Percentiles rank a stretch among this genome's conserved stretches.
phyloP scores from a whole-genome alignment of 1,284 basidiomycete genomes.

The Apiotrichum gracile region DNA sequence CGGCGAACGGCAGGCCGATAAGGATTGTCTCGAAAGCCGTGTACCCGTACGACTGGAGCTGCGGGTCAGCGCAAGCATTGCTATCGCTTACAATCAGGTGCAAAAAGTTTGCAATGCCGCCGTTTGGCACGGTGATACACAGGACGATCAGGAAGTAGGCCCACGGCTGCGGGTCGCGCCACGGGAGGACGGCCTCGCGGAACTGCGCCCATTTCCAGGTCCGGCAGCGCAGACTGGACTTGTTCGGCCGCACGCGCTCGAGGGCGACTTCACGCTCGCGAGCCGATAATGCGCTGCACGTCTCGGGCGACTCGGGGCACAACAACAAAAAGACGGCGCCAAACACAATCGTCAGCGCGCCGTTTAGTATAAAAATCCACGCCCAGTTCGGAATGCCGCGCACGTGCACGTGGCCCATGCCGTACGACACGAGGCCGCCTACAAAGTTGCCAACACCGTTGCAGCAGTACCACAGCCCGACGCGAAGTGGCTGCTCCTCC shows the following conservation, averaged over 20 bases:
- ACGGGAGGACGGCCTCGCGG: constrained; percentile 29
- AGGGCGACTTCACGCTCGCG: constrained; percentile 29
- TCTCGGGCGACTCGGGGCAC: constrained; percentile 33
- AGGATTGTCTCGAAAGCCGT: constrained; percentile 32
- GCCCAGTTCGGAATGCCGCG: constrained; percentile 23
- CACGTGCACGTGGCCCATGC: constrained; percentile 30
- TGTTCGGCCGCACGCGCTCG: constrained; percentile 36
- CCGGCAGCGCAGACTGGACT: constrained; percentile 27
- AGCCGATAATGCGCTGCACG: constrained; percentile 20
- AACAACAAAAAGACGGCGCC: constrained; percentile 26
- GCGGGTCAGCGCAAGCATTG: background rate
- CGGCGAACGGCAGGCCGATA: constrained; percentile 29
- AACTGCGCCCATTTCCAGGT: constrained; percentile 38
- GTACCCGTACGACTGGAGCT: constrained; percentile 36
- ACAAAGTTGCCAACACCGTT: constrained; percentile 33
- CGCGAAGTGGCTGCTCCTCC: constrained; percentile 39
- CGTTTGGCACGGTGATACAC: constrained; percentile 24
- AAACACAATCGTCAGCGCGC: constrained; percentile 31
- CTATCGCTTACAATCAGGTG: constrained; percentile 15
- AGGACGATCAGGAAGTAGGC: constrained; percentile 12
- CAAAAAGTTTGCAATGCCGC: constrained; percentile 21
- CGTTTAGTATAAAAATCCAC: constrained; percentile 39
- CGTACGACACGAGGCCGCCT: constrained; percentile 35
- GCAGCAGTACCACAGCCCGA: constrained; percentile 36
- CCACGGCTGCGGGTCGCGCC: constrained; percentile 31